Conservation (phyloP, 805 yeast species). For the Kuraishia borneana region DNA sequence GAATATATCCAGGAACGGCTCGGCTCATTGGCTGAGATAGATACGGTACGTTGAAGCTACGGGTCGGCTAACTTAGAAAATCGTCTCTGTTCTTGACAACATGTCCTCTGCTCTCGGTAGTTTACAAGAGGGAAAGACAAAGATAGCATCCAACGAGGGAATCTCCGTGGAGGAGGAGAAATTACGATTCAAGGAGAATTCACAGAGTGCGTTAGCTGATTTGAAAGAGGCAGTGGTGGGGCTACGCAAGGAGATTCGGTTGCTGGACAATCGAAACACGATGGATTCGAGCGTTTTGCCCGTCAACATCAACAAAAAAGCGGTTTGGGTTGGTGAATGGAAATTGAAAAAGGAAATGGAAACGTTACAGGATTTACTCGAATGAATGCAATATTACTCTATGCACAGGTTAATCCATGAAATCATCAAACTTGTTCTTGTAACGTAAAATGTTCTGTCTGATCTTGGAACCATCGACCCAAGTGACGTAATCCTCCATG, state of each 20-base stretch:
- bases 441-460: constrained; percentile 80
- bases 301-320: constrained; percentile 56
- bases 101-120: constrained; percentile 36
- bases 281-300: constrained; percentile 50
- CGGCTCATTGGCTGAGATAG: constrained; percentile 40
- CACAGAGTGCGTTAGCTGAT: constrained; percentile 37
- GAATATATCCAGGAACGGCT: constrained; percentile 36
- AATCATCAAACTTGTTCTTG: constrained; percentile 63
- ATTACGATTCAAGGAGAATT: constrained; percentile 28
- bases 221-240: constrained; percentile 48
- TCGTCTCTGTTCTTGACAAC: constrained; percentile 39
- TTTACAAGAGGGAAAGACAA: constrained; percentile 20
- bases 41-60: constrained; percentile 17
- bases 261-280: constrained; percentile 35
- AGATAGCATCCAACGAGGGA: constrained; percentile 6
- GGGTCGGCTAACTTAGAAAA: constrained; percentile 18
- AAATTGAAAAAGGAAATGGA: constrained; percentile 40
- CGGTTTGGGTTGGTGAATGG: constrained; percentile 51
- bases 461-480: constrained; percentile 96
- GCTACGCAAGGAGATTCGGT: constrained; percentile 54
- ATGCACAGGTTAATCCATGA: constrained; percentile 20
- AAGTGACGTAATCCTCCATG: constrained; percentile 93
- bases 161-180: constrained; percentile 16
- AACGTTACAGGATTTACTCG: constrained; percentile 12
- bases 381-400: background rate